phyloP scores from a whole-genome alignment of 2,329 filamentous ascomycete species.

The Basipetospora chlamydospora region DNA sequence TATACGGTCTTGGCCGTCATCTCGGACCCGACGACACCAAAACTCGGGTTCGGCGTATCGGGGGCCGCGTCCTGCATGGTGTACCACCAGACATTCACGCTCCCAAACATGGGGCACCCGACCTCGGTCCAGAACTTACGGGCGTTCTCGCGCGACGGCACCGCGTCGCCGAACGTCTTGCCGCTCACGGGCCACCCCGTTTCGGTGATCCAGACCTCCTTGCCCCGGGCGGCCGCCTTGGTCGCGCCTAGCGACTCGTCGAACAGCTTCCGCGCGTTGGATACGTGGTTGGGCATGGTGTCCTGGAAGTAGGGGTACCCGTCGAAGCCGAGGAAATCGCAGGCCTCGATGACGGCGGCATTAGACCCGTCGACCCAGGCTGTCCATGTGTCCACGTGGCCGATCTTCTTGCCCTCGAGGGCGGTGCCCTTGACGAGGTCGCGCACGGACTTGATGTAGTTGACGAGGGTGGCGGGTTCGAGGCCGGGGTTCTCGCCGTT shows the following conservation, averaged over 20 bases:
- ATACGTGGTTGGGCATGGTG: slow-evolving; percentile 51
- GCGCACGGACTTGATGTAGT: slow-evolving; percentile 58
- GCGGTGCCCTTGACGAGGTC: slow-evolving; percentile 46
- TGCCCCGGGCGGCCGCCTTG: slow-evolving; percentile 41
- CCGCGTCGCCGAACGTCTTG: slow-evolving; percentile 42
- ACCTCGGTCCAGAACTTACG: slow-evolving; percentile 70
- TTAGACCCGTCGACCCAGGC: slow-evolving; percentile 63
- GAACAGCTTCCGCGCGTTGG: slow-evolving; percentile 51
- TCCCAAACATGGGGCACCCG: slow-evolving; percentile 55
- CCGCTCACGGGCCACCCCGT: slow-evolving; percentile 76
- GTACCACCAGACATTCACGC: slow-evolving; percentile 61
- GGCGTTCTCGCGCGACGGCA: slow-evolving; percentile 53
- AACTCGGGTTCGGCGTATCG: slow-evolving; percentile 48
- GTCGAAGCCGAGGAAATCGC: slow-evolving; percentile 74
- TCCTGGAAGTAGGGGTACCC: slow-evolving; percentile 76
- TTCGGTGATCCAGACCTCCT: slow-evolving; percentile 75
- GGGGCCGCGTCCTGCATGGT: slow-evolving; percentile 54
- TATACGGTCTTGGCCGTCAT: slow-evolving; percentile 42
- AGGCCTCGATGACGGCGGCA: slow-evolving; percentile 49
- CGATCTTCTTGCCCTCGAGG: slow-evolving; percentile 44
- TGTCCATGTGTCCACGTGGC: slow-evolving; percentile 86
- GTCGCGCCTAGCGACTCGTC: slow-evolving; percentile 49
- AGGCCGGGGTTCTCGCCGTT: slow-evolving; percentile 49
- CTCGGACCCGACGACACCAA: slow-evolving; percentile 45
- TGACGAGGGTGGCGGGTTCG: slow-evolving; percentile 44